These are phyloP conservation scores for Boletus subcaerulescens DNA, from an alignment of 768 basidiomycete genomes.

Conservation along the genomic window DNA sequence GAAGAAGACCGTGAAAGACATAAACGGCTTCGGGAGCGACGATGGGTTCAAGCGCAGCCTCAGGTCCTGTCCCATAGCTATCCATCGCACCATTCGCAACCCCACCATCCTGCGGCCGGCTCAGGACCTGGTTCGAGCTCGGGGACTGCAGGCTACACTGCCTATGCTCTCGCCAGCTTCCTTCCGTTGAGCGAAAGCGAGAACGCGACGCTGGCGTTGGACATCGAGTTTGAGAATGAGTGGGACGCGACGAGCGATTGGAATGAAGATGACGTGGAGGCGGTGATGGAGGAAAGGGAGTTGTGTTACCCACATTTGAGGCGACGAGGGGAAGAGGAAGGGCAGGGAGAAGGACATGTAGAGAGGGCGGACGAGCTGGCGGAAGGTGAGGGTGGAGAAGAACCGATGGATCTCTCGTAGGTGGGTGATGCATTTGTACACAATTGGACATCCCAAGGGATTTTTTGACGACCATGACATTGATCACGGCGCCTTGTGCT, in stretches of 20 bases:
- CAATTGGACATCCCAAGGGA: no score
- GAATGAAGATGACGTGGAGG: conserved; percentile 87
- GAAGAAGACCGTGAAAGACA: conserved; percentile 92
- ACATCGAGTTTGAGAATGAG: conserved; percentile 86
- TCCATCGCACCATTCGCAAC: neutral
- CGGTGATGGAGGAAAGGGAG: conserved; percentile 64
- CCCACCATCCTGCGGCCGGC: neutral
- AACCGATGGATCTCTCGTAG: conserved; percentile 2
- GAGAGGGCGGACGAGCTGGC: neutral
- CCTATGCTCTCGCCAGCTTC: conserved; percentile 24
- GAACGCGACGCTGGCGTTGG: conserved; percentile 52
- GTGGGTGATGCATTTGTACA: no score
- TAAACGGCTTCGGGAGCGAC: conserved; percentile 38
- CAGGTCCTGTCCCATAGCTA: neutral
- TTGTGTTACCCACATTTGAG: conserved; percentile 56
- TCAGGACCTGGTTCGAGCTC: neutral
- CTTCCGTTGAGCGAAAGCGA: conserved; percentile 43
- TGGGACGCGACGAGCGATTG: conserved; percentile 90
- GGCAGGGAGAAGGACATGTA: neutral
- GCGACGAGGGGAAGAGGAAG: conserved; percentile 2
- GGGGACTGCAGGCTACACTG: neutral
- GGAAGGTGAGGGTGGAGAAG: neutral
- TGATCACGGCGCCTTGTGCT: no score
- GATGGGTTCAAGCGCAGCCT: conserved; percentile 2
- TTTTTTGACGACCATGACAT: no score